Base-by-base conservation (phyloP, 805 yeast genomes). In the Huiozyma naganishii region DNA sequence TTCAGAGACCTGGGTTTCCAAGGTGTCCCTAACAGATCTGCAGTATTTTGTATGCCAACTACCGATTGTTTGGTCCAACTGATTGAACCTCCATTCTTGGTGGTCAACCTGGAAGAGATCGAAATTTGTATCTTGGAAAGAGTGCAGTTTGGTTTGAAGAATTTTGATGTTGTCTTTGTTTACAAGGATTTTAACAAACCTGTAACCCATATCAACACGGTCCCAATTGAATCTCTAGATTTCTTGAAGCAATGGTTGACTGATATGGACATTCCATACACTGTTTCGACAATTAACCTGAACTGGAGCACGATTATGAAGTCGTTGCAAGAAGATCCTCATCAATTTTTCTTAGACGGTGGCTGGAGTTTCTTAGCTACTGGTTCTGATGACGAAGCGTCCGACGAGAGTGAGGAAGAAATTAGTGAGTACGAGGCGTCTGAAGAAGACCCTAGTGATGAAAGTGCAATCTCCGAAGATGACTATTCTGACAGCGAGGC, bases 291-390 rank as follows among this genome's bases (percentile, higher is more conserved):
- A 38, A 83, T 92, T 67, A 90, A 90, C 68, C 79, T 92, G 76
- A 88, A 87, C 68, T 92, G 98, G 98, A 71, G 79, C 10, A 81
- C 88, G 27, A 89, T 92, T 59, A 90, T 92, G 96, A 90, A 88
- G 67, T 87, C 97, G 0, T 79, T 90, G 49, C 78, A 75, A 51
- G 80, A 88, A 4, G 96, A 92, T 63, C 97, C 98, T 10, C 87
- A 87, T 61, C 90, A 87, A 58, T 92, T 92, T 68, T 92, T 89
- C 65, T 68, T 76, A 40, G 94, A 86, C 56, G 98, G 97, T 44
- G 98, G 98, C 43, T 92, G 98, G 98, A 74, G 78, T 29, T 87
- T 92, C 75, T 74, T 92, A 63, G 85, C 88, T 29, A 90, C 92
- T 36, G 90, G 80, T 39, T 88, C 89, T 17, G 95, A 81, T 46